A percentile compares a stretch with the other conserved stretches of the same genome.
phyloP scores from a whole-genome alignment of 1,139 yeast species.

The Yamadazyma oceani region DNA sequence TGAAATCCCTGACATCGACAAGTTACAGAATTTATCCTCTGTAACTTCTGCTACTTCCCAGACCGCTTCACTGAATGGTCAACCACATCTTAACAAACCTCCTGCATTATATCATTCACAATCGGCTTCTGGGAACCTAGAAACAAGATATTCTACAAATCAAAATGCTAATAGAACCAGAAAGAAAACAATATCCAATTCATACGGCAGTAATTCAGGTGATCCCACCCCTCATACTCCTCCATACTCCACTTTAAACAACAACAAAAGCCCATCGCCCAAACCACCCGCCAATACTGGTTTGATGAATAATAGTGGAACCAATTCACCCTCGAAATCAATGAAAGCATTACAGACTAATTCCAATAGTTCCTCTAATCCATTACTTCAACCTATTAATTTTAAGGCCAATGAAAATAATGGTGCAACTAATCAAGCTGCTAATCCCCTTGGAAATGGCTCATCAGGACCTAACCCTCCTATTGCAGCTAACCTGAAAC shows the following conservation, averaged over 20 bases:
- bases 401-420: slow-evolving; percentile 28
- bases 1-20: slow-evolving; percentile 48
- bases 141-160: slow-evolving; percentile 30
- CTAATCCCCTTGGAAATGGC: too few relatives aligned
- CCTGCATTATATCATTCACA: slow-evolving; percentile 51
- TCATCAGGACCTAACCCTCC: slow-evolving; percentile 1
- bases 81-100: slow-evolving; percentile 40
- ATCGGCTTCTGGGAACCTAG: slow-evolving; percentile 46
- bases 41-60: slow-evolving; percentile 11
- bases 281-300: slow-evolving; percentile 32
- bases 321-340: slow-evolving; percentile 48
- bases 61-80: slow-evolving; percentile 14
- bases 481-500: slow-evolving; percentile 10
- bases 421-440: slow-evolving; percentile 1
- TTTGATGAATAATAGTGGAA: slow-evolving; percentile 18
- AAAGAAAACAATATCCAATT: slow-evolving; percentile 42
- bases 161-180: slow-evolving; percentile 27
- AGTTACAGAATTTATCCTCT: slow-evolving; percentile 24
- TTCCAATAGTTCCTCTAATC: slow-evolving; percentile 41
- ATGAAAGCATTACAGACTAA: slow-evolving; percentile 55
- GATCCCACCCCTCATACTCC: slow-evolving; percentile 37
- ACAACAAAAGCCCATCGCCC: slow-evolving; percentile 40
- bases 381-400: slow-evolving; percentile 63
- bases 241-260: slow-evolving; percentile 27
- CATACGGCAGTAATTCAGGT: slow-evolving; percentile 21